Base-by-base conservation (phyloP, 164 flowering plant species). In the Magnolia kwangsiensis region DNA sequence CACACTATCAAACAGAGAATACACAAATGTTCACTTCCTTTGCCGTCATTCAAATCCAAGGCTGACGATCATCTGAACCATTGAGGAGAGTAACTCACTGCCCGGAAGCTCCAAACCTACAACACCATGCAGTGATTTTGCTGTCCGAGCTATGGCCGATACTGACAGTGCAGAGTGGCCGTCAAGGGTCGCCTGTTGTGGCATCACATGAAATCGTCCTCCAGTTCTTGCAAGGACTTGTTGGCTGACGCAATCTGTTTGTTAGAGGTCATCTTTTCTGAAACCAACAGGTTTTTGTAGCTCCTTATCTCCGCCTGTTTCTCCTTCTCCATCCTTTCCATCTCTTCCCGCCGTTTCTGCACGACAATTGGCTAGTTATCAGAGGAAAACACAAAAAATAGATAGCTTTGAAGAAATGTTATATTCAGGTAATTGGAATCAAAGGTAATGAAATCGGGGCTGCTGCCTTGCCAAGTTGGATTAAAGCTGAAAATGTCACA, bases 241-340 rank as follows among this genome's bases (percentile, higher is more conserved):
- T 81, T 84, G 67, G 85, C 51, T 45, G 95, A 75, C 16, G 95
- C 99, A 77, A 95, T 88, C 67, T 95, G 88, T 81, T 92, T 95
- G 87, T 95, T 95, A 10, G 98, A 93, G 51, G 96, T 95, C 99
- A 95, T 95, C 70, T 95, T 95, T 20, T 92, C 98, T 3, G 96
- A 80, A 2, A 95, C 94, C 97, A 95, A 92, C 85, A 95, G 80
- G 29, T 93, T 91, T 83, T 93, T 95, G 95, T 95, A 95, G 96
- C 98, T 95, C 84, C 98, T 81, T 21, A 89, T 75, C 81, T 95
- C 99, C 8, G 97, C 90, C 79, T 92, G 98, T 74, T 79, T 93
- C 87, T 95, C 99, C 84, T 91, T 95, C 66, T 95, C 98, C 68
- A 95, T 85, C 84, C 90, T 93, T 23, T 91, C 97, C 89, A 93